Evolutionary conservation across 345 rosid genomes (phyloP), one percentile per base, ranked within the genome.

Genomic region (Abelmoschus esculentus): DNA sequence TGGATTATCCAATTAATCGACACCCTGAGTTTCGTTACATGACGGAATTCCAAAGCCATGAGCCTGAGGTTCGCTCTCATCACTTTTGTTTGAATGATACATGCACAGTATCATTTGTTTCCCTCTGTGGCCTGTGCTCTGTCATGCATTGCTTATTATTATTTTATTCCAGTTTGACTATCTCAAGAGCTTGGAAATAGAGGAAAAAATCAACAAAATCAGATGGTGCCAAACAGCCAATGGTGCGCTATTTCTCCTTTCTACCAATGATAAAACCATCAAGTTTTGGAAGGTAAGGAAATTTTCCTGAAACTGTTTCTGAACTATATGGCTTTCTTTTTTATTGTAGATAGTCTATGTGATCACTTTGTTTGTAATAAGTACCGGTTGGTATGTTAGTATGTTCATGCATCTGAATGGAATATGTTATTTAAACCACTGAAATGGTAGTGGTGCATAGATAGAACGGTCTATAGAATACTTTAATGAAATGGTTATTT

Each of bases 161-260:
- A 13, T 46, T 74, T 52, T 66, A 9, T 38, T 54, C 50, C 85
- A 92, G 98, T 92, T 92, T 84, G 98, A 92, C 76, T 92, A 92
- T 77, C 86, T 92, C 66, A 92, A 89, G 86, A 92, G 98, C 74
- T 87, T 92, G 96, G 98, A 92, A 83, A 92, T 92, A 75, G 98
- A 89, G 82, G 98, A 92, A 89, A 92, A 92, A 68, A 92, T 92
- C 66, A 92, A 92, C 88, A 89, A 92, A 71, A 89, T 92, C 47
- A 89, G 88, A 81, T 90, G 96, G 98, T 92, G 96, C 79, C 98
- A 86, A 76, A 72, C 88, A 36, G 96, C 92, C 1, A 92, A 90
- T 70, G 85, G 93, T 11, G 91, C 96, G 5, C 79, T 87, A 61
- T 92, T 89, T 29, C 71, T 72, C 67, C 6, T 61, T 61, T 93